Percentiles rank a stretch among this genome's conserved stretches.
Conservation (phyloP, 345 rosid species). For the Populus deltoides region DNA sequence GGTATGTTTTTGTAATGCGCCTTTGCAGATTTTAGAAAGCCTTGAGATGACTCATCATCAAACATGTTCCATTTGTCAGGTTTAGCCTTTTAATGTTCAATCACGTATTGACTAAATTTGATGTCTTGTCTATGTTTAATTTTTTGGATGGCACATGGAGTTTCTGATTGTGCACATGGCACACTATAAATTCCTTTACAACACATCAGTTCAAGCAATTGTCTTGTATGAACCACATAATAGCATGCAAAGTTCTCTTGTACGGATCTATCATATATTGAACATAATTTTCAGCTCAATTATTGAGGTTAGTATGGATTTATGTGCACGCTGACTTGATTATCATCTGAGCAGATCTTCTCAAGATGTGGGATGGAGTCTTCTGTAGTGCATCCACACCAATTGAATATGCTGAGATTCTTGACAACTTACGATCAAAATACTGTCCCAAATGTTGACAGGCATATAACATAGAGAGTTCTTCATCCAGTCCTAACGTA, state of each 20-base stretch:
- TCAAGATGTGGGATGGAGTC: slow-evolving; percentile 64
- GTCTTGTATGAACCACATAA: not conserved
- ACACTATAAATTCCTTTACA: not conserved
- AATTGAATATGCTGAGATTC: slow-evolving; percentile 55
- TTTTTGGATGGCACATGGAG: not conserved
- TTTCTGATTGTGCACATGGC: not conserved
- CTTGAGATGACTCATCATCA: not conserved
- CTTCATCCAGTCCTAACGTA: not conserved
- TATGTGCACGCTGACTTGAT: slow-evolving; percentile 13
- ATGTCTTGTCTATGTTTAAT: not conserved
- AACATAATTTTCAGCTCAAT: not conserved
- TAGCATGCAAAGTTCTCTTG: not conserved
- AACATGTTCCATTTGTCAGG: not conserved
- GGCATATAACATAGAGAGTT: not conserved
- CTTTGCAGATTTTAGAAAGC: not conserved
- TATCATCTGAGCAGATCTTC: slow-evolving; percentile 54
- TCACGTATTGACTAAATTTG: not conserved
- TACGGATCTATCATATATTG: not conserved
- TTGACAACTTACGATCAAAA: slow-evolving; percentile 46
- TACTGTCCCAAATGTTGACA: slow-evolving; percentile 44
- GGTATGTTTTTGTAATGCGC: slow-evolving; percentile 43
- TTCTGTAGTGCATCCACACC: slow-evolving; percentile 63
- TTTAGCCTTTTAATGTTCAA: not conserved
- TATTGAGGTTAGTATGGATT: not conserved
- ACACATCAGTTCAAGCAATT: not conserved